These are phyloP conservation scores for Pseudopithomyces chartarum DNA, from an alignment of 2,329 filamentous ascomycete genomes.

Conservation along the genomic window DNA sequence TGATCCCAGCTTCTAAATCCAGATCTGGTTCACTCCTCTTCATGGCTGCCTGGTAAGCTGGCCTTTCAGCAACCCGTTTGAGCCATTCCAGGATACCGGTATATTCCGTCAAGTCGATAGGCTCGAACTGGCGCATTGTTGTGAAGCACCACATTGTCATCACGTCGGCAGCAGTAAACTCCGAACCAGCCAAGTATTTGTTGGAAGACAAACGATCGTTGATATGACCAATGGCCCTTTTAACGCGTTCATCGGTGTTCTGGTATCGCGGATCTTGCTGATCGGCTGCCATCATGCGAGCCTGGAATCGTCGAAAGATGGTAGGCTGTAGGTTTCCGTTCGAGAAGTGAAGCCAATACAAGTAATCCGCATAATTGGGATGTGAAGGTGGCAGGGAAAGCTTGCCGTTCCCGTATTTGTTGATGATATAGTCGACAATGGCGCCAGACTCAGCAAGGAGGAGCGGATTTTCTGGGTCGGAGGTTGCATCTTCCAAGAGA, in stretches of 20 bases:
- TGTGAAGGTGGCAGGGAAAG: conserved; percentile 54
- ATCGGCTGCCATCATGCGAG: conserved; percentile 33
- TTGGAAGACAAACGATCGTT: conserved; percentile 56
- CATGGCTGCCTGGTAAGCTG: conserved; percentile 57
- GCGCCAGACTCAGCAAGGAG: conserved; percentile 65
- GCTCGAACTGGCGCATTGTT: conserved; percentile 62
- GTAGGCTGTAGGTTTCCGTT: conserved; percentile 48
- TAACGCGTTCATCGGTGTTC: conserved; percentile 40
- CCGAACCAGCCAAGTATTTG: conserved; percentile 63
- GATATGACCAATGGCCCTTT: conserved; percentile 50
- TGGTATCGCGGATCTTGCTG: conserved; percentile 43
- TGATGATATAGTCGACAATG: conserved; percentile 65
- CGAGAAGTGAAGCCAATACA: conserved; percentile 69
- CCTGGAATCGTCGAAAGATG: conserved; percentile 36
- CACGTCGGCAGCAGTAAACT: conserved; percentile 69
- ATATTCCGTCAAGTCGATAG: conserved; percentile 42
- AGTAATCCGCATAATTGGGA: conserved; percentile 61
- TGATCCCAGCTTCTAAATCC: conserved; percentile 31
- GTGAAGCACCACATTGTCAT: conserved; percentile 67
- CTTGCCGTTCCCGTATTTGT: conserved; percentile 54
- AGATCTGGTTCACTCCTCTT: conserved; percentile 57
- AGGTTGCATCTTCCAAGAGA: conserved; percentile 60
- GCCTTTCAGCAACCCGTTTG: conserved; percentile 29
- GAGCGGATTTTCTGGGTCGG: conserved; percentile 49
- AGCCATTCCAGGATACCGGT: conserved; percentile 37